Evolutionary conservation across 331 rosid genomes (phyloP).

Genomic region (Malus hybrid): DNA sequence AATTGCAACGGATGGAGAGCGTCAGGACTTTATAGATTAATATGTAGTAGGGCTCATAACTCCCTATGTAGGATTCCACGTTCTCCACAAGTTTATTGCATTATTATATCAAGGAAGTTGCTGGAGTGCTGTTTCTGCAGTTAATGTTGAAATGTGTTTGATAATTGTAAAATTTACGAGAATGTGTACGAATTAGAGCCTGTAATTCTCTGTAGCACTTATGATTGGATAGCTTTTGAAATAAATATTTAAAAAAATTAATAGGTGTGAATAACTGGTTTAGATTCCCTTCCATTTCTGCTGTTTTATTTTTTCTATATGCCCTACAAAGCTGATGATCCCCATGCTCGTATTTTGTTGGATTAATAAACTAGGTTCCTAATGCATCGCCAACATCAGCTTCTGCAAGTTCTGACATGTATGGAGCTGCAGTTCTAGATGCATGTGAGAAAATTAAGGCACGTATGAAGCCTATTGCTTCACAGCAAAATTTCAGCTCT

Average conservation of each 20-base stretch:
- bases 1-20: background rate
- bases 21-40: background rate
- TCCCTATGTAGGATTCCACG: background rate
- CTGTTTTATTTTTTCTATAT: background rate
- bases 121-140: background rate
- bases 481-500: conserved; percentile 52
- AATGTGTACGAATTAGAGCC: background rate
- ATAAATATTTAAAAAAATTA: background rate
- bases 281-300: background rate
- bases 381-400: conserved; percentile 95
- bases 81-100: background rate
- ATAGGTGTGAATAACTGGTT: background rate
- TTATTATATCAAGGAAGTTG: background rate
- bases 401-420: conserved; percentile 95
- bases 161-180: background rate
- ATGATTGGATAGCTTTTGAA: background rate
- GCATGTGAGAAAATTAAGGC: conserved; percentile 86
- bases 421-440: conserved; percentile 93
- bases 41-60: background rate
- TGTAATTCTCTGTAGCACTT: background rate
- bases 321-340: conserved; percentile 2
- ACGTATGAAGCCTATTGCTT: conserved; percentile 81
- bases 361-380: conserved; percentile 53
- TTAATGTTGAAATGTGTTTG: background rate
- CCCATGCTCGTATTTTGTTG: conserved; percentile 3